phyloP scores from a whole-genome alignment of 2,329 filamentous ascomycete genomes.

The Tolypocladium endophyticum region DNA sequence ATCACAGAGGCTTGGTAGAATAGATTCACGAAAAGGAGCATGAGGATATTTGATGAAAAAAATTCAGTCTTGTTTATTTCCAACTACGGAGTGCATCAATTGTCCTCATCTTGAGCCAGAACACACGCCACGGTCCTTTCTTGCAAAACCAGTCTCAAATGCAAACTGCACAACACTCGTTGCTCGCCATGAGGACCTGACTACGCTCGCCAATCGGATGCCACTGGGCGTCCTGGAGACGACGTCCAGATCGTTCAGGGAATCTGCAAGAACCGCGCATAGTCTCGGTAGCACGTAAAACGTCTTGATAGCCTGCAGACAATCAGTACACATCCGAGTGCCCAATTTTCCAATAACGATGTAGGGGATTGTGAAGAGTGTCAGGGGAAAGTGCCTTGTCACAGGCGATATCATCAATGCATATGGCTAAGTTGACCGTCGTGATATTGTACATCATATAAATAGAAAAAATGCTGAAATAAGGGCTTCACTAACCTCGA shows the following conservation, averaged over 20 bases:
- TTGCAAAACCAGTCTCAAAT: not conserved
- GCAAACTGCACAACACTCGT: not conserved
- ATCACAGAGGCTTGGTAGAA: not conserved
- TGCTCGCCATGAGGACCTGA: not conserved
- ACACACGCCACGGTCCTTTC: not conserved
- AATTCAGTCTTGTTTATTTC: not conserved
- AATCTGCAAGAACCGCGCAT: not conserved
- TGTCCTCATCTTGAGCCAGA: not conserved
- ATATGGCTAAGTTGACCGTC: slow-evolving; percentile 38
- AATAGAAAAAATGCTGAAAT: slow-evolving; percentile 1
- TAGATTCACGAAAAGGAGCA: not conserved
- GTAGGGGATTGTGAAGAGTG: not conserved
- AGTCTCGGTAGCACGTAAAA: not conserved
- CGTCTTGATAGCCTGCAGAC: not conserved
- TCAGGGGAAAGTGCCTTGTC: slow-evolving; percentile 30
- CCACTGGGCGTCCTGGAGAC: not conserved
- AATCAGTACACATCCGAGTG: slow-evolving; percentile 2
- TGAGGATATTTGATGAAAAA: not conserved
- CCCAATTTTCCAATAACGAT: not conserved
- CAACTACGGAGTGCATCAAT: not conserved
- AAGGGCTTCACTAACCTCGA: not conserved
- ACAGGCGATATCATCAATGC: slow-evolving; percentile 36
- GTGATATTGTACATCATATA: slow-evolving; percentile 34
- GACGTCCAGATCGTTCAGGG: not conserved
- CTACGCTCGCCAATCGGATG: not conserved